Conservation (phyloP, 805 yeast species). For the Pichia sporocuriosa region DNA sequence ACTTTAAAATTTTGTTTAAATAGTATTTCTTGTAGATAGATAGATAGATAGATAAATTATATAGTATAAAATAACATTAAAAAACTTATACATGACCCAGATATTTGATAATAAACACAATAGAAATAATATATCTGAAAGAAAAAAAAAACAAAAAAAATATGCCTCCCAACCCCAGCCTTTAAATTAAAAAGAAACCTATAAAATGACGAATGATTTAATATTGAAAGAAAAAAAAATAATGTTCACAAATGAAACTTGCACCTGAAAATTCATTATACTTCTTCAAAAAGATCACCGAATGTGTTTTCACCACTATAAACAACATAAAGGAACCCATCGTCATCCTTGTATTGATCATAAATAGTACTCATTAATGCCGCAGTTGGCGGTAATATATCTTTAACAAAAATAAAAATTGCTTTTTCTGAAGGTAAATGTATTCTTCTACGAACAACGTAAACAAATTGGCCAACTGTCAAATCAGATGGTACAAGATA, state of each 20-base stretch:
- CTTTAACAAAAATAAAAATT: constrained; percentile 93
- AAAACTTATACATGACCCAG: not conserved
- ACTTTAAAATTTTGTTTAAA: constrained; percentile 1
- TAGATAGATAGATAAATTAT: not conserved
- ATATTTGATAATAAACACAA: not conserved
- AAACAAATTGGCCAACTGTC: constrained; percentile 96
- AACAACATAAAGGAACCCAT: constrained; percentile 91
- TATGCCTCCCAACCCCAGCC: not conserved
- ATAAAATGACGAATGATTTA: no score
- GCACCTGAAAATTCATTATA: not conserved
- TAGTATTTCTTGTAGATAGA: not conserved
- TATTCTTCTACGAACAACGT: constrained; percentile 93
- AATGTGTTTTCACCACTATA: constrained; percentile 98
- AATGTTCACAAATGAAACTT: no score
- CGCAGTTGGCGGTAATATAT: constrained; percentile 95
- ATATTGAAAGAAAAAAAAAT: no score
- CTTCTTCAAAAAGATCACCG: constrained; percentile 41
- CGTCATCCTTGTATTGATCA: constrained; percentile 96
- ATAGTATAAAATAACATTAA: not conserved
- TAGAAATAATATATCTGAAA: no score
- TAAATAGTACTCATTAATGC: constrained; percentile 92
- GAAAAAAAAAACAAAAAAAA: not conserved
- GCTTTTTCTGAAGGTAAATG: constrained; percentile 96
- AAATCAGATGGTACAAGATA: constrained; percentile 93
- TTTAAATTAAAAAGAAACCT: no score